These are phyloP conservation scores for Malus hybrid DNA, from an alignment of 331 rosid genomes.

Conservation along the genomic window DNA sequence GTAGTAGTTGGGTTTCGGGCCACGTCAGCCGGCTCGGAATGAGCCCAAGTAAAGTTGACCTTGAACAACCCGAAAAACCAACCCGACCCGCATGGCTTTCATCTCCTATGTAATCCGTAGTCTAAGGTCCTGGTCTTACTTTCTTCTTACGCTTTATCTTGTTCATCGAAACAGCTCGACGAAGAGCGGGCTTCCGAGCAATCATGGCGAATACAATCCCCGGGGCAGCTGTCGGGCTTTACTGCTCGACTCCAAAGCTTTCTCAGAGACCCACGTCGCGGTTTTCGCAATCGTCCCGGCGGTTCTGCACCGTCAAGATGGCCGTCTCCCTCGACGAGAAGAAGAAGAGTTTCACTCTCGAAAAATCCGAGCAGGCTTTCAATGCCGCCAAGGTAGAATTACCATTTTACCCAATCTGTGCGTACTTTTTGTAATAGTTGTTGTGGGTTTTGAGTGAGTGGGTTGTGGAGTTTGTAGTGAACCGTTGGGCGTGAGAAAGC, in stretches of 20 bases:
- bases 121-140: neutral
- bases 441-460: neutral
- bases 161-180: neutral
- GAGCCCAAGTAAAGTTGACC: neutral
- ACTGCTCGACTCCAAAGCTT: constrained; percentile 19
- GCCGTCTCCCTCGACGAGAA: constrained; percentile 64
- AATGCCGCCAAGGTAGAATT: constrained; percentile 68
- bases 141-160: constrained; percentile 13
- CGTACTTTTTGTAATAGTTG: neutral
- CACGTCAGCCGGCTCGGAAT: neutral
- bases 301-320: constrained; percentile 37
- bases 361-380: constrained; percentile 82
- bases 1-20: neutral
- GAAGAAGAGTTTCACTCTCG: constrained; percentile 50
- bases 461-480: neutral
- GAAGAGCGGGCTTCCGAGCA: neutral
- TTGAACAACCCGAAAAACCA: neutral
- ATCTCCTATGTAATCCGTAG: neutral
- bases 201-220: constrained; percentile 41
- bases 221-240: constrained; percentile 34
- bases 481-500: neutral
- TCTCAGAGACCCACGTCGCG: constrained; percentile 19
- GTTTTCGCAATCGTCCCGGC: constrained; percentile 19
- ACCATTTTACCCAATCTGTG: neutral
- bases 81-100: neutral